Percentiles rank a stretch among this genome's conserved stretches.
Conservation (phyloP, 1,139 yeast species). For the Hansenula lynferdii region DNA sequence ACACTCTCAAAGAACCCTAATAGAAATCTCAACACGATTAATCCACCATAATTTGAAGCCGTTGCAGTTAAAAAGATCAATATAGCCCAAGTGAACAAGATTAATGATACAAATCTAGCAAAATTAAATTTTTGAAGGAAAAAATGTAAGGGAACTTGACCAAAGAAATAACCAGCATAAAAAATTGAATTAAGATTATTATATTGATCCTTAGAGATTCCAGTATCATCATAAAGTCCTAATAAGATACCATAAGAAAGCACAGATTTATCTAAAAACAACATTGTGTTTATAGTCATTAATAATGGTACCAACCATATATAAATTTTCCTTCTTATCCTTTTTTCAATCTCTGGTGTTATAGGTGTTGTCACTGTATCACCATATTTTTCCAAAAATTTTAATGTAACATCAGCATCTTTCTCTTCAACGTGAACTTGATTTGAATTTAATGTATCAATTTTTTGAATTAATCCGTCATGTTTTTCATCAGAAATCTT, state of each 20-base stretch:
- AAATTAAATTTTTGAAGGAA: constrained; percentile 32
- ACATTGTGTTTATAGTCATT: too few species aligned
- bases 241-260: constrained; percentile 14
- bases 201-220: constrained; percentile 8
- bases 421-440: too few species aligned
- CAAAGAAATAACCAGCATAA: constrained; percentile 20
- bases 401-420: too few species aligned
- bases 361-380: too few species aligned
- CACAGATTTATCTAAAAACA: constrained; percentile 17
- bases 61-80: constrained; percentile 7
- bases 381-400: too few species aligned
- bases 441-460: too few species aligned
- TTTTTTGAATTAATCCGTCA: too few species aligned
- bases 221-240: constrained; percentile 12
- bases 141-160: constrained; percentile 28
- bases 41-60: constrained; percentile 28
- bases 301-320: too few species aligned
- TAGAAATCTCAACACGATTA: constrained; percentile 38
- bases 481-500: too few species aligned
- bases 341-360: too few species aligned
- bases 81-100: constrained; percentile 5
- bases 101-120: constrained; percentile 20
- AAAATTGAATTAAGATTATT: constrained; percentile 8
- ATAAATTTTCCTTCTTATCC: too few species aligned
- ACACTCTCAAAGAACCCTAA: constrained; percentile 45